phyloP scores from a whole-genome alignment of 176 grass and related monocot species.

The Juncus inflexus region DNA sequence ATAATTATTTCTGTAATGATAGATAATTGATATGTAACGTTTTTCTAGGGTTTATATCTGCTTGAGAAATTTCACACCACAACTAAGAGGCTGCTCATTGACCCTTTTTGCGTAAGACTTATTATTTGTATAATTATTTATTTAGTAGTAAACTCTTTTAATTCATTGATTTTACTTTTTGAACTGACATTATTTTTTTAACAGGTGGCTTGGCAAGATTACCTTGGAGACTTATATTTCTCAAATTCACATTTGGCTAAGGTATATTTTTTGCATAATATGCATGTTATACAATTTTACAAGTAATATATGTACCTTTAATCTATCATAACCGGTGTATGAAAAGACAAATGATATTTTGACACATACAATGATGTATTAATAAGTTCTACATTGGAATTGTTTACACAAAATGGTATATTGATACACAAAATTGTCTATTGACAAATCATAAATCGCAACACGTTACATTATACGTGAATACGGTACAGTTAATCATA shows the following conservation, averaged over 20 bases:
- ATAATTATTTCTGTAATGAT: neutral
- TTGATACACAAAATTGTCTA: no score
- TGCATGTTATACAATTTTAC: neutral
- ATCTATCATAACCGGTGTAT: neutral
- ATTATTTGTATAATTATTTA: constrained; percentile 13
- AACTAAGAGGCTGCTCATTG: constrained; percentile 50
- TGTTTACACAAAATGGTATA: no score
- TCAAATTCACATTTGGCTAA: constrained; percentile 74
- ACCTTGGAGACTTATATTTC: constrained; percentile 74
- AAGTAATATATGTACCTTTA: neutral
- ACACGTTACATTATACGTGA: no score
- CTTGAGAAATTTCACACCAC: constrained; percentile 57
- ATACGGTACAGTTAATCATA: no score
- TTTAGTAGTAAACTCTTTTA: constrained; percentile 19
- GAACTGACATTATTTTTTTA: neutral
- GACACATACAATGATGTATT: no score
- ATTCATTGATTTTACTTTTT: constrained; percentile 11
- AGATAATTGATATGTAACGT: constrained; percentile 19
- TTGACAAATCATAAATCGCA: no score
- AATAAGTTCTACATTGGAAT: no score
- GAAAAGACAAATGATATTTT: no score
- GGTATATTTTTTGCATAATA: constrained; percentile 31
- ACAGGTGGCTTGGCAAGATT: constrained; percentile 67
- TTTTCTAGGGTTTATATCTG: constrained; percentile 53
- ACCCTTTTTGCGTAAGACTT: constrained; percentile 58